These are phyloP conservation scores for Canavalia ensiformis DNA, from an alignment of 306 rosid genomes.

Conservation along the genomic window DNA sequence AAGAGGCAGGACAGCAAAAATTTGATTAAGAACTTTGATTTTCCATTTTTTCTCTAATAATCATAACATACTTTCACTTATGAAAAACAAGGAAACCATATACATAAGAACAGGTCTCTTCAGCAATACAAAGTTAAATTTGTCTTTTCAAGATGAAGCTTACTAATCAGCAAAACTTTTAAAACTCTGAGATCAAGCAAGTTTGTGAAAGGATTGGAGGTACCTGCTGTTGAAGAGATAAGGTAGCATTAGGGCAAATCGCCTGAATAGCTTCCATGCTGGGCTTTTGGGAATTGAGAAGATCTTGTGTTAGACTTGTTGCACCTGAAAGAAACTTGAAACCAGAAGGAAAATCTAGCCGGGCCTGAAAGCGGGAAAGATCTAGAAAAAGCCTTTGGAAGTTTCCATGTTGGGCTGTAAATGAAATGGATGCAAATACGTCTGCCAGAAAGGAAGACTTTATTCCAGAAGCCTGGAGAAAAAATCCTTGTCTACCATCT, in stretches of 20 bases:
- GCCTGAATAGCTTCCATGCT: conserved; percentile 71
- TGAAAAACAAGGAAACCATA: conserved; percentile 20
- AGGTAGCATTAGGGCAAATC: conserved; percentile 68
- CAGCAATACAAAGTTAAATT: conserved; percentile 2
- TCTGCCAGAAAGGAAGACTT: conserved; percentile 76
- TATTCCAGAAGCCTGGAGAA: conserved; percentile 58
- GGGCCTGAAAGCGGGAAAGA: conserved; percentile 80
- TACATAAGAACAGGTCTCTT: conserved; percentile 16
- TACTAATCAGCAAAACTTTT: conserved; percentile 16
- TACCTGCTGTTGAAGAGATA: conserved; percentile 98
- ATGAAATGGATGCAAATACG: conserved; percentile 68
- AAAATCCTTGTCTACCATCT: conserved; percentile 60
- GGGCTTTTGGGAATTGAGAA: conserved; percentile 70
- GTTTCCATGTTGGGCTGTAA: conserved; percentile 87
- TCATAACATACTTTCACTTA: conserved; percentile 10
- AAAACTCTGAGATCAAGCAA: conserved; percentile 10
- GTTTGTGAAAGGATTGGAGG: conserved; percentile 41
- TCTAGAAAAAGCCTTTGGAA: conserved; percentile 79
- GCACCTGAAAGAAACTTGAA: conserved; percentile 78
- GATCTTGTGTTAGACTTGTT: conserved; percentile 68
- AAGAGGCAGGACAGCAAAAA: not conserved
- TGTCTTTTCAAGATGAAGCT: conserved; percentile 20
- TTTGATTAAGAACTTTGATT: not conserved
- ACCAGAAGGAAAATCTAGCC: conserved; percentile 85
- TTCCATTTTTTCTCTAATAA: not conserved